These are phyloP conservation scores for Talaromyces borbonicus DNA, from an alignment of 495 filamentous ascomycete genomes.

Conservation along the genomic window DNA sequence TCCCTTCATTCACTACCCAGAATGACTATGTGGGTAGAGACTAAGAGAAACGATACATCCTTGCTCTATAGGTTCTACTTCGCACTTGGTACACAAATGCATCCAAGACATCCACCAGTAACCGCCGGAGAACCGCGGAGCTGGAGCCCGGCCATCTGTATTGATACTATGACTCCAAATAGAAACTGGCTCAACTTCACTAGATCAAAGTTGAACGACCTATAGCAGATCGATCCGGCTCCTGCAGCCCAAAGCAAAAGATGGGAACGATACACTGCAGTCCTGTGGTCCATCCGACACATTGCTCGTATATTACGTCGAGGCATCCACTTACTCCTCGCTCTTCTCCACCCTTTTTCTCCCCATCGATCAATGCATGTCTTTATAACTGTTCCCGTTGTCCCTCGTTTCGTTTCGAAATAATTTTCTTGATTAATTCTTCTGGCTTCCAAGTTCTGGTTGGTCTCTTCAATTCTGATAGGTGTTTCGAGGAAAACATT, in stretches of 20 bases:
- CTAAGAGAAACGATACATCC: no score
- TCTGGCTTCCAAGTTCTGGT: neutral
- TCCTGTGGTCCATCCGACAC: conserved; percentile 2
- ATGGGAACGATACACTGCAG: conserved; percentile 4
- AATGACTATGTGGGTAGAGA: no score
- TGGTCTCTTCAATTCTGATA: neutral
- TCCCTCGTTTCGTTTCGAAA: neutral
- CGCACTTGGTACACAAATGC: no score
- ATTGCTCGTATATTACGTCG: neutral
- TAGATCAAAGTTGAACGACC: no score
- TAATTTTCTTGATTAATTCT: neutral
- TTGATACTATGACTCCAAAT: no score
- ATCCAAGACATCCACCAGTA: no score
- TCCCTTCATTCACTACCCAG: no score
- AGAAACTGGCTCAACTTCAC: no score
- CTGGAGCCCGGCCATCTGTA: no score
- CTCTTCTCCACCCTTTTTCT: conserved; percentile 2
- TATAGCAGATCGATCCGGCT: no score
- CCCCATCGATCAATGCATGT: neutral
- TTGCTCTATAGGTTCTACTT: no score
- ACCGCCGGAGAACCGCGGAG: no score
- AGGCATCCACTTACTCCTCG: neutral
- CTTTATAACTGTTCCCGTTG: neutral
- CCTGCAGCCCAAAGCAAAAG: neutral
- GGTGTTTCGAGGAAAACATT: conserved; percentile 7